These are phyloP conservation scores for Russula olivacea DNA, from an alignment of 768 basidiomycete genomes.

Conservation along the genomic window DNA sequence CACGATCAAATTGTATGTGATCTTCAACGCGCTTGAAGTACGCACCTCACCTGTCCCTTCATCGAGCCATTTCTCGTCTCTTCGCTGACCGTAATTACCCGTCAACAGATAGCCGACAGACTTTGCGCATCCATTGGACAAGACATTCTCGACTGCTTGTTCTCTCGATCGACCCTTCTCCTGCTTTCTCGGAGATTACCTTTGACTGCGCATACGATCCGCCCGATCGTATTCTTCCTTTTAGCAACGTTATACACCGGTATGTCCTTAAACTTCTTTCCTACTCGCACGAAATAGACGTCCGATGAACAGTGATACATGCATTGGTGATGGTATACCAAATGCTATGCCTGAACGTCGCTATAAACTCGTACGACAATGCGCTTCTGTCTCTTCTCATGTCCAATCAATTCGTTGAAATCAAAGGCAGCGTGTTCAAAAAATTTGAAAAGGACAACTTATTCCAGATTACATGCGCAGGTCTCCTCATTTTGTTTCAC, in stretches of 20 bases:
- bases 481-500: slow-evolving; percentile 35
- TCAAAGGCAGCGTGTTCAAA: slow-evolving; percentile 99
- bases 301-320: slow-evolving; percentile 61
- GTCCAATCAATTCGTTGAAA: slow-evolving; percentile 98
- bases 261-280: slow-evolving; percentile 33
- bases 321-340: slow-evolving; percentile 95
- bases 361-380: slow-evolving; percentile 97
- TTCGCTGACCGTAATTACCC: not conserved
- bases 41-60: slow-evolving; percentile 27
- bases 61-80: not conserved
- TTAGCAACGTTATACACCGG: slow-evolving; percentile 81
- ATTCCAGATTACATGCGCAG: slow-evolving; percentile 97
- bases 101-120: slow-evolving; percentile 80
- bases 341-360: slow-evolving; percentile 90
- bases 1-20: slow-evolving; percentile 97
- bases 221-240: slow-evolving; percentile 78
- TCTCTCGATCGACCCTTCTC: slow-evolving; percentile 85
- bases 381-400: slow-evolving; percentile 89
- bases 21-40: slow-evolving; percentile 97
- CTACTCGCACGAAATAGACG: not conserved
- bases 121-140: slow-evolving; percentile 96
- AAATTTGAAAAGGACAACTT: slow-evolving; percentile 98
- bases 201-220: slow-evolving; percentile 58
- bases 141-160: slow-evolving; percentile 93
- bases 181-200: slow-evolving; percentile 58